phyloP scores from a whole-genome alignment of 768 basidiomycete species.

The Zangia roseola region DNA sequence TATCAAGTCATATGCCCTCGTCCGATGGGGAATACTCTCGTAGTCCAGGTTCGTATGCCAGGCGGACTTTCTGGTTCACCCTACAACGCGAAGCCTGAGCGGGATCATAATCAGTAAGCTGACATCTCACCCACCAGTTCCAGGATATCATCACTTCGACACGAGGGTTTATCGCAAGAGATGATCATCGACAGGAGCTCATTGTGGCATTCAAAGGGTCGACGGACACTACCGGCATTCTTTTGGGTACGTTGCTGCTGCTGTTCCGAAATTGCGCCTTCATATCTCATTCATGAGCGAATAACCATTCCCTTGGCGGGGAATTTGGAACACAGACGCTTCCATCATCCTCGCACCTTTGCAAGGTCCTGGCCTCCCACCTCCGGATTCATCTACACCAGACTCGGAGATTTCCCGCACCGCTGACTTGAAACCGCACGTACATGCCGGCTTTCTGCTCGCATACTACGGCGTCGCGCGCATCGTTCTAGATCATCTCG shows the following conservation, averaged over 20 bases:
- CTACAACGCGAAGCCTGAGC: background rate
- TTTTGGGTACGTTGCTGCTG: constrained; percentile 13
- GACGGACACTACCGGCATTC: constrained; percentile 21
- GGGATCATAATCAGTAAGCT: background rate
- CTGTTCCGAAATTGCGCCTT: no score
- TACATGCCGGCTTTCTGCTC: constrained; percentile 37
- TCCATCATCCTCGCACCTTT: constrained; percentile 21
- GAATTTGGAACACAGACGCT: constrained; percentile 12
- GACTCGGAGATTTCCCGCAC: background rate
- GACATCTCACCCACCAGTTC: constrained; percentile 29
- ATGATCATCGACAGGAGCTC: constrained; percentile 41
- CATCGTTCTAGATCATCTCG: constrained; percentile 29
- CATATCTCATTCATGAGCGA: no score
- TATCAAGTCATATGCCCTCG: constrained; percentile 46
- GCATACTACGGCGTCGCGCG: constrained; percentile 36
- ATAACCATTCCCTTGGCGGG: background rate
- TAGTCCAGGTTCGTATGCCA: constrained; percentile 36
- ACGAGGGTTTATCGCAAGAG: constrained; percentile 46
- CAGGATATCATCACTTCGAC: constrained; percentile 36
- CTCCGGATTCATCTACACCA: background rate
- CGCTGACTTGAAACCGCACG: constrained; percentile 19
- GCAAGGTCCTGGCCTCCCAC: constrained; percentile 27
- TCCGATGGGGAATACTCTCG: constrained; percentile 47
- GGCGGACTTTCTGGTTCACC: no score
- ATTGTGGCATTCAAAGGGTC: constrained; percentile 43